These are phyloP conservation scores for Ogataea naganishii DNA, from an alignment of 805 yeast species.

Conservation along the genomic window DNA sequence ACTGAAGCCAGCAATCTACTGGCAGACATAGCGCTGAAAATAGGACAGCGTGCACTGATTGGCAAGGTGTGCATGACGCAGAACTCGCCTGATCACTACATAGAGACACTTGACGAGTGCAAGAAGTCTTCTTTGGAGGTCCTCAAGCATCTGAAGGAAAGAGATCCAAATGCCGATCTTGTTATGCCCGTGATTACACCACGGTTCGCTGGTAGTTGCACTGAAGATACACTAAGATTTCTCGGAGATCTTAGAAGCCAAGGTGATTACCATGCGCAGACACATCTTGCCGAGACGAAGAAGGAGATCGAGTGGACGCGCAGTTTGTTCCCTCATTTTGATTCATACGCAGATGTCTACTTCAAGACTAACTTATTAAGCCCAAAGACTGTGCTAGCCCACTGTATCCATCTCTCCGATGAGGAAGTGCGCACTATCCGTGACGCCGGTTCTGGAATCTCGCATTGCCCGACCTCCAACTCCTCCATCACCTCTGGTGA, in stretches of 20 bases:
- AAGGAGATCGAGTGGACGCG: constrained; percentile 65
- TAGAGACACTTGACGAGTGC: constrained; percentile 40
- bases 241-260: constrained; percentile 44
- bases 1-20: constrained; percentile 58
- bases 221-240: constrained; percentile 46
- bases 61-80: constrained; percentile 90
- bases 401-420: constrained; percentile 64
- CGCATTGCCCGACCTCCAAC: constrained; percentile 88
- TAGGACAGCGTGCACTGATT: constrained; percentile 76
- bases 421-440: constrained; percentile 52
- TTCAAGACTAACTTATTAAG: constrained; percentile 48
- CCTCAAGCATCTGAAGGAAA: constrained; percentile 38
- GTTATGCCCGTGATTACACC: constrained; percentile 78
- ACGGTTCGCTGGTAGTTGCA: constrained; percentile 82
- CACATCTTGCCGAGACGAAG: constrained; percentile 74
- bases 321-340: constrained; percentile 60
- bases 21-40: constrained; percentile 53
- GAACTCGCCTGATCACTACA: constrained; percentile 58
- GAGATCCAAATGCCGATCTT: constrained; percentile 39
- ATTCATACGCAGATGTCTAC: constrained; percentile 66
- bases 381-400: constrained; percentile 69
- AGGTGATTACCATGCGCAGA: constrained; percentile 57
- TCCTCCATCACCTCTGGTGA: constrained; percentile 81
- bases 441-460: constrained; percentile 49
- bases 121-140: constrained; percentile 43